Evolutionary conservation across 192 early-diverging fungal species (phyloP), one percentile per base, ranked within the genome.

Genomic region (Diversispora epigaea): DNA sequence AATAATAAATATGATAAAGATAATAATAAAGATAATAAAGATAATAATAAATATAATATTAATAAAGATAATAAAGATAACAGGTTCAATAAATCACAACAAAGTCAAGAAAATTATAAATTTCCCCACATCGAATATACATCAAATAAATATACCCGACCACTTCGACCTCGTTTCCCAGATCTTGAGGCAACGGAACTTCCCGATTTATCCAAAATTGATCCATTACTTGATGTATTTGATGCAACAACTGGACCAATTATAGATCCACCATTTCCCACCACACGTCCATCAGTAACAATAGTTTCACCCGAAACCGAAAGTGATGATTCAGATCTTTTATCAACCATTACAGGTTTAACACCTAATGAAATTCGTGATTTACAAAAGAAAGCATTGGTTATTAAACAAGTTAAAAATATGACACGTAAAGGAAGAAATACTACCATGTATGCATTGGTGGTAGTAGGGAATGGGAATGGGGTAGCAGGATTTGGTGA

Each of bases 401-500:
- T 92, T 15, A 84, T 93, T 25, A 91, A 91, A 79, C 88, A 91
- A 50, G 90, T 90, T 3, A 88, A 90, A 57, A 91, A 92, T 77
- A 89, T 91, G 89, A 93, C 91, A 44, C 85, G 87, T 19, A 91
- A 89, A 73, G 93, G 93, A 68, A 93, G 93, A 77, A 82, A 90
- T 32, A 89, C 91, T 45, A 90, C 90, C 41, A 90, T 94, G 85
- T 95, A 93, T 44, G 94, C 94, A 1, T 77, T 97, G 55, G 97
- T 99, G 7, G 94, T 98, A 4, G 96, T 99, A 6, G 97, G 97
- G 6, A 95, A 97, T 77, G 93, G 93, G 8, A 86, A 90, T 50
- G 97, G 97, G 2, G 84, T 91, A 49, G 96, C 94, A 7, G 96
- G 97, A 19, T 96, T 91, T 77, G 97, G 97, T 21, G 93, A 95